phyloP scores from a whole-genome alignment of 495 filamentous ascomycete genomes.

The Elaphomyces granulatus region DNA sequence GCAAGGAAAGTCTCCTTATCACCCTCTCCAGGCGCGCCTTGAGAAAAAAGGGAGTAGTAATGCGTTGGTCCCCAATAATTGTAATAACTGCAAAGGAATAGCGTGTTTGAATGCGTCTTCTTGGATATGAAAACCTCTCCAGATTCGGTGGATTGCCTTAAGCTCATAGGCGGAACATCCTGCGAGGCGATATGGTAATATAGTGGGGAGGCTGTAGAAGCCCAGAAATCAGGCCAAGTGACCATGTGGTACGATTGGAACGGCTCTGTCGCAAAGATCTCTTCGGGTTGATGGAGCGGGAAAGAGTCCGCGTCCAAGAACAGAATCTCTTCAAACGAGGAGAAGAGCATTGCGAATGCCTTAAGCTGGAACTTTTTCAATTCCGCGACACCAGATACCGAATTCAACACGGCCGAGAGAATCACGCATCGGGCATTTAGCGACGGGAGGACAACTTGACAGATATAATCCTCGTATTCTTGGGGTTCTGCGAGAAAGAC shows the following conservation, averaged over 20 bases:
- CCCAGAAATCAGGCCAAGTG: constrained; percentile 51
- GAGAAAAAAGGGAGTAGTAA: constrained; percentile 44
- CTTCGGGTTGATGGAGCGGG: constrained; percentile 36
- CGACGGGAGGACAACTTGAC: constrained; percentile 34
- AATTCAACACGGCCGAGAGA: constrained; percentile 29
- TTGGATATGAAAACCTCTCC: constrained; percentile 46
- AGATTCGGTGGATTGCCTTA: constrained; percentile 36
- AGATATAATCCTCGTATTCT: constrained; percentile 39
- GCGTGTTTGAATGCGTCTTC: constrained; percentile 31
- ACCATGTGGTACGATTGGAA: constrained; percentile 40
- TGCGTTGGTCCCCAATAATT: constrained; percentile 44
- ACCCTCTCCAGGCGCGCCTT: constrained; percentile 42
- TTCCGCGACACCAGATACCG: constrained; percentile 10
- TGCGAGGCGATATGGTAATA: constrained; percentile 42
- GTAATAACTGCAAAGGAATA: constrained; percentile 48
- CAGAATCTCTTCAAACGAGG: constrained; percentile 43
- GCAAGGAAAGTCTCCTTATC: constrained; percentile 53
- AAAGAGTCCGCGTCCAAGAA: constrained; percentile 50
- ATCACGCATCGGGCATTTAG: constrained; percentile 40
- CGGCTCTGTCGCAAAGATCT: constrained; percentile 35
- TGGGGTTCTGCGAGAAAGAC: constrained; percentile 37
- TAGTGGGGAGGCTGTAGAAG: constrained; percentile 32
- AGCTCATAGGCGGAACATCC: constrained; percentile 22
- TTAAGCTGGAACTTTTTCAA: constrained; percentile 44
- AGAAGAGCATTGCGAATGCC: constrained; percentile 44